These are phyloP conservation scores for Kuraishia floccosa DNA, from an alignment of 805 yeast species.

Conservation along the genomic window DNA sequence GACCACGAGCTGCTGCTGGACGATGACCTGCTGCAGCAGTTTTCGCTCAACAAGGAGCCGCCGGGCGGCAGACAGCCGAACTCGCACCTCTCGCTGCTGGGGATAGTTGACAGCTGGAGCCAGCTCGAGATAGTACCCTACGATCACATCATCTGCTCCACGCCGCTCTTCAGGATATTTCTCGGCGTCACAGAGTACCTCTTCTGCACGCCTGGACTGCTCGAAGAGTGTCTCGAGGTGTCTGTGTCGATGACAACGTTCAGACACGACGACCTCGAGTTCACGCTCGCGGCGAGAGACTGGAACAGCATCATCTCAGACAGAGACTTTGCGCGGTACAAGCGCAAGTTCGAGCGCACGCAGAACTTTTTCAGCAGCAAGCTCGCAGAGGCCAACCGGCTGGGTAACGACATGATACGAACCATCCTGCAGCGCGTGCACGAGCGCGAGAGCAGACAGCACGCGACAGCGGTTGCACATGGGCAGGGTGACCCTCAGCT, in stretches of 20 bases:
- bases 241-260: conserved; percentile 57
- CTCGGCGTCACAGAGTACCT: conserved; percentile 90
- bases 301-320: conserved; percentile 79
- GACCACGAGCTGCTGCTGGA: conserved; percentile 58
- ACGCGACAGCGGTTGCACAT: neutral
- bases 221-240: conserved; percentile 73
- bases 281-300: conserved; percentile 78
- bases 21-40: conserved; percentile 68
- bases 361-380: conserved; percentile 79
- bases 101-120: conserved; percentile 92
- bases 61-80: conserved; percentile 66
- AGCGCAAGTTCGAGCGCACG: conserved; percentile 60
- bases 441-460: conserved; percentile 8
- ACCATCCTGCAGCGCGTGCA: conserved; percentile 40
- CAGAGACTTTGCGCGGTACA: conserved; percentile 67
- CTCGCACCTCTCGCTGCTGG: conserved; percentile 79
- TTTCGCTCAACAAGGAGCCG: conserved; percentile 62
- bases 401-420: conserved; percentile 92
- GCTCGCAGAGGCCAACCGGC: conserved; percentile 76
- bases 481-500: too few species aligned
- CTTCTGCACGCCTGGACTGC: conserved; percentile 70
- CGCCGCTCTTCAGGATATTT: conserved; percentile 87
- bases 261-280: conserved; percentile 85
- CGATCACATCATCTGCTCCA: conserved; percentile 93
- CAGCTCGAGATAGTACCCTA: conserved; percentile 80